Base-by-base conservation (phyloP, 176 grass and related monocot genomes). In the Coix lacrymajobi region DNA sequence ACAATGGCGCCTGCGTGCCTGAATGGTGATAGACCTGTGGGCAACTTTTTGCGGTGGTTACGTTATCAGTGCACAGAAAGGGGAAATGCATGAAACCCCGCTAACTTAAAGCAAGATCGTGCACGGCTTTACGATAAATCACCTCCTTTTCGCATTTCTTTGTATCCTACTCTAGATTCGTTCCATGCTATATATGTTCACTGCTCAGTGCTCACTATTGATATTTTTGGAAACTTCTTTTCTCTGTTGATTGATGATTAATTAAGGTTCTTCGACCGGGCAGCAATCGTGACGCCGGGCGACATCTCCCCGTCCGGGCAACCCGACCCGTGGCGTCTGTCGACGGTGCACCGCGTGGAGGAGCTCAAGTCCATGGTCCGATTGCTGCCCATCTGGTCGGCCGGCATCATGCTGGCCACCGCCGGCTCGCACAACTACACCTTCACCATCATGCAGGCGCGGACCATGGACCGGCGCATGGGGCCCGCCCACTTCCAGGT, bases 281-380 rank as follows among this genome's bases (percentile, higher is more conserved):
- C 87, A 0, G 87, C 91, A 4, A 85, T 90, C 0, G 84, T 87
- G 81, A 78, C 54, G 38, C 45, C 86, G 13, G 89, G 79, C 7
- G 91, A 97, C 81, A 71, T 83, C 8, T 1, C 77, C 0, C 4
- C 22, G 25, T 68, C 88, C 29, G 87, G 89, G 26, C 0, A 51
- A 44, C 87, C 76, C 19, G 20, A 88, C 62, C 85, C 69, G n/a
- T 97, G 91, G 91, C 76, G 87, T 0, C 61, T 97, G 17, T 84
- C 91, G 29, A 93, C 91, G 14, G 91, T 91, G 34, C 94, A 93
- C 87, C 91, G 94, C 24, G 84, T 93, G 17, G 94, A 97, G 82
- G 94, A 97, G 87, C 79, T 97, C 69, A 97, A 97, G 71, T 93
- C 91, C 24, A 57, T 97, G 75, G 24, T 97, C 25, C 84, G 94